A percentile compares a stretch with the other conserved stretches of the same genome.
Conservation (phyloP, 2,329 filamentous ascomycete species). For the Xylariaceae sp. region DNA sequence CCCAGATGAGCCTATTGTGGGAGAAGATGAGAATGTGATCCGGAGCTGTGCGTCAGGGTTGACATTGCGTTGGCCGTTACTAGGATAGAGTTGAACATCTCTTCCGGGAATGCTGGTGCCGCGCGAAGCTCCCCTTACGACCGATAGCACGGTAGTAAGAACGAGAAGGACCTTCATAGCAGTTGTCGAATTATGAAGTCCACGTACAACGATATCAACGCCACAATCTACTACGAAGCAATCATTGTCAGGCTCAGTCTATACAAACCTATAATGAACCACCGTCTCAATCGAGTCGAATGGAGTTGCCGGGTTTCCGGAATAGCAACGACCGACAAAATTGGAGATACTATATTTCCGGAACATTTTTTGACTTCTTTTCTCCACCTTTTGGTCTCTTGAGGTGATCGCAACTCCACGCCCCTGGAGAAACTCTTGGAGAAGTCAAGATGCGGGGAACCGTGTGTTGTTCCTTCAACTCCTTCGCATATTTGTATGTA, state of each 20-base stretch:
- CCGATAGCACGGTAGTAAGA: not conserved
- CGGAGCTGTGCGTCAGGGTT: slow-evolving; percentile 13
- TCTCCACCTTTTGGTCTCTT: not conserved
- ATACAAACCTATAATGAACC: not conserved
- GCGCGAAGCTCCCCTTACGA: not conserved
- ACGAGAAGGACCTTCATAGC: slow-evolving; percentile 4
- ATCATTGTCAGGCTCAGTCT: not conserved
- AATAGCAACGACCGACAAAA: slow-evolving; percentile 8
- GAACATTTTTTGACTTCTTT: not conserved
- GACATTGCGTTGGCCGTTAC: slow-evolving; percentile 7
- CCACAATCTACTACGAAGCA: not conserved
- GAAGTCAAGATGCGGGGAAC: not conserved
- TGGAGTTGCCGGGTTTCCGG: not conserved
- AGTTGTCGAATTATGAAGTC: not conserved
- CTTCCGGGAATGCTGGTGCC: not conserved
- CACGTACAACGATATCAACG: no score
- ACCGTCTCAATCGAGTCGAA: not conserved
- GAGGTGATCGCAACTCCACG: not conserved
- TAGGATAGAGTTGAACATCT: slow-evolving; percentile 9
- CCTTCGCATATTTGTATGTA: not conserved
- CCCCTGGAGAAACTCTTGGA: not conserved
- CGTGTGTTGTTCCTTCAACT: not conserved
- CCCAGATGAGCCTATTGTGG: slow-evolving; percentile 9
- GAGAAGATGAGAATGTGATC: slow-evolving; percentile 10
- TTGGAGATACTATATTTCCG: slow-evolving; percentile 4